A percentile compares a stretch with the other conserved stretches of the same genome.
These are phyloP conservation scores for Backusella westeae DNA, from an alignment of 192 early-diverging fungal species.

Conservation along the genomic window DNA sequence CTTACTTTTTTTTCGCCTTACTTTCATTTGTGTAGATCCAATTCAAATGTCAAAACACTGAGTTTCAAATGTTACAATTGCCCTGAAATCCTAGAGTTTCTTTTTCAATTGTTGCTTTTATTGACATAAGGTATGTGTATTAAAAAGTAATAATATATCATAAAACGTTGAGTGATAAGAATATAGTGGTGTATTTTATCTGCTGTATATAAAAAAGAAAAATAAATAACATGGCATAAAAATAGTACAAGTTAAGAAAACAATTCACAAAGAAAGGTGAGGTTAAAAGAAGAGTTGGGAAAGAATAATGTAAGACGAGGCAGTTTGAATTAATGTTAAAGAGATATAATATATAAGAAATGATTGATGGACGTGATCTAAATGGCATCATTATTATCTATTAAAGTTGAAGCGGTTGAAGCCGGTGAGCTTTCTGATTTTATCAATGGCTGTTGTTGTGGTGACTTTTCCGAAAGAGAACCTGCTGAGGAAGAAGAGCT, in stretches of 20 bases:
- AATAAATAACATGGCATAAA: background rate
- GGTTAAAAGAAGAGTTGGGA: background rate
- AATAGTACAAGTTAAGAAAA: background rate
- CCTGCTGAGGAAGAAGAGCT: slow-evolving; percentile 13
- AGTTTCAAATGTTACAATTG: background rate
- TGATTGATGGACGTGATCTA: background rate
- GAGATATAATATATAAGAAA: background rate
- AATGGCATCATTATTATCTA: background rate
- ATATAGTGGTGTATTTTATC: background rate
- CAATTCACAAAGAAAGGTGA: background rate
- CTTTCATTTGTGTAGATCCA: background rate
- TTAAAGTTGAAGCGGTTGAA: background rate
- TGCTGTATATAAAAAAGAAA: background rate
- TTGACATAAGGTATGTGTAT: background rate
- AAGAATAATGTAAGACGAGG: background rate
- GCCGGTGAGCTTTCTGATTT: background rate
- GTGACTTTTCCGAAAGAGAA: slow-evolving; percentile 8
- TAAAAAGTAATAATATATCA: background rate
- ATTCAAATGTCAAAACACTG: background rate
- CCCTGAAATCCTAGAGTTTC: background rate
- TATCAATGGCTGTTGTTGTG: background rate
- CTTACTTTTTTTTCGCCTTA: background rate
- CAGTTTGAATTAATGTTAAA: background rate
- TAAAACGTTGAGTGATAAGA: background rate
- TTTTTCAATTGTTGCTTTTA: background rate